Evolutionary conservation across 208 protist species (phyloP).

Genomic region (Polymyxa betae): DNA sequence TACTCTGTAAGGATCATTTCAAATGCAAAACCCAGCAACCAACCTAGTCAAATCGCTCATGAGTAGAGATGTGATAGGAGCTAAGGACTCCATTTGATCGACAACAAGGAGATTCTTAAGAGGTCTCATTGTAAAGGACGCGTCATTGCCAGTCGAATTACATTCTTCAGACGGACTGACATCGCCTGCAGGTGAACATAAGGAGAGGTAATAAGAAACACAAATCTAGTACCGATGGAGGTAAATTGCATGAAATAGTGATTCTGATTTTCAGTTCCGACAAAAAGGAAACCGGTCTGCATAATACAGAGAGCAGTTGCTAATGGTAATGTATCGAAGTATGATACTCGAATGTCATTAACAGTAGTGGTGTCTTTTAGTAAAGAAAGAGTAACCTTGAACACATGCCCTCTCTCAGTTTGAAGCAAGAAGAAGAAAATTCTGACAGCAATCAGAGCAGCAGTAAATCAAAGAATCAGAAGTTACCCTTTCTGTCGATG

Average conservation of each 20-base stretch:
- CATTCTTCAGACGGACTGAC: not conserved
- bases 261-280: constrained; percentile 89
- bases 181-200: constrained; percentile 3
- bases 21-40: constrained; percentile 57
- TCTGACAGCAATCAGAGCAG: not conserved
- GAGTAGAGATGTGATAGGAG: constrained; percentile 78
- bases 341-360: constrained; percentile 69
- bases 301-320: constrained; percentile 85
- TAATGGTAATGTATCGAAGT: constrained; percentile 96
- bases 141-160: not conserved
- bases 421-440: constrained; percentile 81
- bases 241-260: constrained; percentile 86
- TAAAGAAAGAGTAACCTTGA: constrained; percentile 79
- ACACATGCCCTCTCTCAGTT: constrained; percentile 95
- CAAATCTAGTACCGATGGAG: not conserved
- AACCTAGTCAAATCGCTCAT: constrained; percentile 64
- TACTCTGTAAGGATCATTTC: not conserved
- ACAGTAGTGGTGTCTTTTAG: not conserved
- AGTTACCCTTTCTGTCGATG: constrained; percentile 49
- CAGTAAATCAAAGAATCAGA: not conserved
- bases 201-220: not conserved
- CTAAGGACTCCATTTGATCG: constrained; percentile 76
- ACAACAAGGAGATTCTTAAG: constrained; percentile 77
- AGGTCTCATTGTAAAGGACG: constrained; percentile 66
- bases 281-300: constrained; percentile 91